phyloP scores from a whole-genome alignment of 345 rosid species.

The Trapa incisa region DNA sequence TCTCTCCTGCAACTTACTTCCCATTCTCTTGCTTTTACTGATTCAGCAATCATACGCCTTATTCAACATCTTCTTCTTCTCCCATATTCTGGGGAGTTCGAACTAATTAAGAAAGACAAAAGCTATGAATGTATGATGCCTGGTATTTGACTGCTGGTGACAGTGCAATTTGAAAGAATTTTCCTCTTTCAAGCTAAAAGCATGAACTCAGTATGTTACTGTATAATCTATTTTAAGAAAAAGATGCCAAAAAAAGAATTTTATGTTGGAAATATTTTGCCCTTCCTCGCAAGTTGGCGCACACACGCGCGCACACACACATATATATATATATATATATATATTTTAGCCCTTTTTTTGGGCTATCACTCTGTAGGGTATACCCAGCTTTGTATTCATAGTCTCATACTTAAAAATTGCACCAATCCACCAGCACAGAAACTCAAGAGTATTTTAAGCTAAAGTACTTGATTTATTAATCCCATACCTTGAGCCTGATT shows the following conservation, averaged over 20 bases:
- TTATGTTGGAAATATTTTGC: too few species aligned
- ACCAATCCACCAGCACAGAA: conserved; percentile 1
- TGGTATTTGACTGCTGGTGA: background rate
- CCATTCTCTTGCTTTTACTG: conserved; percentile 2
- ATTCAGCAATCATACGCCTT: background rate
- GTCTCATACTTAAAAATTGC: background rate
- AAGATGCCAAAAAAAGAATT: background rate
- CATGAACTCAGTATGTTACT: background rate
- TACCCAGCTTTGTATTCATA: background rate
- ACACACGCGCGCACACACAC: too few species aligned
- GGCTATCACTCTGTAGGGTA: background rate
- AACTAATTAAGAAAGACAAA: background rate
- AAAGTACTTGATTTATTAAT: background rate
- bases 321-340: background rate
- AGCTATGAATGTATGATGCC: background rate
- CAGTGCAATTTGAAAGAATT: background rate
- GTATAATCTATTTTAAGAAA: background rate
- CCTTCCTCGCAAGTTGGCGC: conserved; percentile 7
- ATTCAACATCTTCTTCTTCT: background rate
- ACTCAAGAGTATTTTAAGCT: background rate
- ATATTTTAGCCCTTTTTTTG: conserved; percentile 4
- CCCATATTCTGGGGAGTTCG: background rate
- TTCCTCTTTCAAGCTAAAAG: too few species aligned
- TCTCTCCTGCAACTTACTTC: background rate
- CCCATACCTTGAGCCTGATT: too few species aligned